Evolutionary conservation across 371 early-diverging fungal species (phyloP).

Genomic region (Syncephalastrum sp.): DNA sequence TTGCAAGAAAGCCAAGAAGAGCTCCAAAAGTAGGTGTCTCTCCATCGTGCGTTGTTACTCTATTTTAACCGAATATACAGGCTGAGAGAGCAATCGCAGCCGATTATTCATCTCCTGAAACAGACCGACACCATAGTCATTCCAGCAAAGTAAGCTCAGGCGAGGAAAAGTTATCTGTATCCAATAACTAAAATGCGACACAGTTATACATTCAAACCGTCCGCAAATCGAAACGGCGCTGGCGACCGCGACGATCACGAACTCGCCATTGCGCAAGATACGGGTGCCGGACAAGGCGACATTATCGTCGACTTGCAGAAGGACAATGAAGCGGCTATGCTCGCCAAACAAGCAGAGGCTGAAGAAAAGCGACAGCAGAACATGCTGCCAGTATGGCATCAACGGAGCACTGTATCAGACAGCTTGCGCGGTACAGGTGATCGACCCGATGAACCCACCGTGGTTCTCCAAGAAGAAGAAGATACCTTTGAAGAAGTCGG

Average conservation of each 20-base stretch:
- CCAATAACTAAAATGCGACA: neutral
- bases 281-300: conserved; percentile 71
- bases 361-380: conserved; percentile 77
- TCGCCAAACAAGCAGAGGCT: conserved; percentile 66
- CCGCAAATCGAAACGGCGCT: conserved; percentile 7
- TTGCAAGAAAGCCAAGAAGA: conserved; percentile 47
- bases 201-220: conserved; percentile 46
- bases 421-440: conserved; percentile 32
- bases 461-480: conserved; percentile 26
- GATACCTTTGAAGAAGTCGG: conserved; percentile 41
- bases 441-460: conserved; percentile 25
- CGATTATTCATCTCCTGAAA: conserved; percentile 80
- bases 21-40: conserved; percentile 15
- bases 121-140: conserved; percentile 76
- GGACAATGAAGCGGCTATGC: conserved; percentile 70
- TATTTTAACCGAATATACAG: conserved; percentile 22
- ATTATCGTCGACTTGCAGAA: conserved; percentile 80
- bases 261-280: conserved; percentile 69
- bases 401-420: conserved; percentile 67
- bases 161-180: neutral
- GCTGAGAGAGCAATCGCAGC: conserved; percentile 78
- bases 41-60: neutral
- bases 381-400: conserved; percentile 82
- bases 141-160: conserved; percentile 50
- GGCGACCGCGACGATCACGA: conserved; percentile 47